Conservation (phyloP, 23 red algal species). For the Gracilaria gracilis region DNA sequence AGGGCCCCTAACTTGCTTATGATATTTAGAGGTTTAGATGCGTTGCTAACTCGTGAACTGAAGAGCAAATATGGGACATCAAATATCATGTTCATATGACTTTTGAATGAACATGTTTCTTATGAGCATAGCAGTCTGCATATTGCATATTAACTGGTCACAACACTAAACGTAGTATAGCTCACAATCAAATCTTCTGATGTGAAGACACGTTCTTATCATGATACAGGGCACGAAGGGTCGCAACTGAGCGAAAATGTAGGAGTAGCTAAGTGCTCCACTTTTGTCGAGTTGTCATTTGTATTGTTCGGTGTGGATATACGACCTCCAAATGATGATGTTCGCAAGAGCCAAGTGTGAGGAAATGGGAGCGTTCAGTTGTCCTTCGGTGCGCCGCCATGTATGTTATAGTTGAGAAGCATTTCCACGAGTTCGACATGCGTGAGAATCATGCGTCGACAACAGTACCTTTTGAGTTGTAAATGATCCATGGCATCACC, state of each 20-base stretch:
- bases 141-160: too few relatives aligned
- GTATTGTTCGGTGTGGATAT: too few relatives aligned
- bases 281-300: too few relatives aligned
- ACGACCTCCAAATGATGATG: too few relatives aligned
- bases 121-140: too few relatives aligned
- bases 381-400: conserved; percentile 40
- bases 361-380: neutral
- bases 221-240: too few relatives aligned
- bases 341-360: neutral
- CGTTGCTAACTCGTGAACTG: neutral
- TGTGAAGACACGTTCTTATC: neutral
- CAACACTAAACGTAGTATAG: too few relatives aligned
- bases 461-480: conserved; percentile 95
- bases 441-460: conserved; percentile 96
- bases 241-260: too few relatives aligned
- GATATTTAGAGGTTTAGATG: neutral
- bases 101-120: too few relatives aligned
- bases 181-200: too few relatives aligned
- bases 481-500: conserved; percentile 92
- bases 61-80: neutral
- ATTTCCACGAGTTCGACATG: conserved; percentile 99
- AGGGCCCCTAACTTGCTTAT: neutral
- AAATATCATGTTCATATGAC: too few relatives aligned
- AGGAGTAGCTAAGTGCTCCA: too few relatives aligned
- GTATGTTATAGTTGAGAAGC: conserved; percentile 87